Evolutionary conservation across 2,329 filamentous ascomycete species (phyloP).

Genomic region (Hysterium pulicare): DNA sequence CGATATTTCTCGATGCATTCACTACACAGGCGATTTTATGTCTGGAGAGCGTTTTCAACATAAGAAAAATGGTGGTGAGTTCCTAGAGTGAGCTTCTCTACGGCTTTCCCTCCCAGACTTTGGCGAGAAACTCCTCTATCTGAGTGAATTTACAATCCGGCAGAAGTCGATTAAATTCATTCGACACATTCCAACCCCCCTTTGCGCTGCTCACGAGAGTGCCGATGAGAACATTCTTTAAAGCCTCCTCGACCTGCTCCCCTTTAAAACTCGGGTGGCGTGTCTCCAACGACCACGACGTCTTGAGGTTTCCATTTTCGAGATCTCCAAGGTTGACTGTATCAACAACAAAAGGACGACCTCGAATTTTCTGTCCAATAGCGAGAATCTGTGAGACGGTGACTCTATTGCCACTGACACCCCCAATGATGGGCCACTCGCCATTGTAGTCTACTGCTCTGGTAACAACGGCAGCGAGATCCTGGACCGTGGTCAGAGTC

Average conservation of each 20-base stretch:
- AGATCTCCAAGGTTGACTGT: constrained; percentile 46
- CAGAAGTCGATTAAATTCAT: constrained; percentile 44
- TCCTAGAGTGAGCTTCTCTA: constrained; percentile 4
- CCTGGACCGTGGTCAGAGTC: constrained; percentile 16
- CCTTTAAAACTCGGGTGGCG: constrained; percentile 27
- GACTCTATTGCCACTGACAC: constrained; percentile 12
- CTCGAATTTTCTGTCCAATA: constrained; percentile 20
- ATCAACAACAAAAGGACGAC: constrained; percentile 42
- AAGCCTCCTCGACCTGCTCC: constrained; percentile 29
- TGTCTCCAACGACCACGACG: constrained; percentile 38
- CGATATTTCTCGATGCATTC: too few relatives aligned
- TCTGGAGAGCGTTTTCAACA: too few relatives aligned
- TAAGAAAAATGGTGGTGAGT: too few relatives aligned
- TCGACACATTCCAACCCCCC: constrained; percentile 40
- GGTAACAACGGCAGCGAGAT: constrained; percentile 15
- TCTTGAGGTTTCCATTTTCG: constrained; percentile 35
- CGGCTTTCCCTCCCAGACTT: constrained; percentile 37
- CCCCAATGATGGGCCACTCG: constrained; percentile 19
- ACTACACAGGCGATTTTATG: too few relatives aligned
- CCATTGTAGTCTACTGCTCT: constrained; percentile 16
- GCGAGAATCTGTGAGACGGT: constrained; percentile 9
- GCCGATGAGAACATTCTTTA: constrained; percentile 37
- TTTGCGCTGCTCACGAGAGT: constrained; percentile 36
- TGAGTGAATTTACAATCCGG: constrained; percentile 42
- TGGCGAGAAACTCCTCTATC: constrained; percentile 36